Conservation (phyloP, 768 basidiomycete genomes). For the Macrolepiota fuliginosa region DNA sequence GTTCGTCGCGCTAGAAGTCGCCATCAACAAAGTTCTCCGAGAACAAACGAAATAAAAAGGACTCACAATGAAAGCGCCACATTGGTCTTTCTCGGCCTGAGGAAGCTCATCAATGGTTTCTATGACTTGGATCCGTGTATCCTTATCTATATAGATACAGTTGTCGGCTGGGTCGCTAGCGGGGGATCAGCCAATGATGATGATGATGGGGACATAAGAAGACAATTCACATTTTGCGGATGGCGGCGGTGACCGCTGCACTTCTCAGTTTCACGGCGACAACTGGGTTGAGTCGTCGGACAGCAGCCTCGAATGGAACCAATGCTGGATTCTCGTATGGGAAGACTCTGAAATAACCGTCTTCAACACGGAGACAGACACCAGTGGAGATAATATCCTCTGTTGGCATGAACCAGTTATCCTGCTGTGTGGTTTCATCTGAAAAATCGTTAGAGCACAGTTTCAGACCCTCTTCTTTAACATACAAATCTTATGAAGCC, state of each 20-base stretch:
- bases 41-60: neutral
- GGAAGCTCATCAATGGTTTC: slow-evolving; percentile 65
- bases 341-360: slow-evolving; percentile 72
- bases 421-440: slow-evolving; percentile 58
- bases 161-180: slow-evolving; percentile 47
- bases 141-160: slow-evolving; percentile 68
- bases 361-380: slow-evolving; percentile 66
- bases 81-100: slow-evolving; percentile 84
- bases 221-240: slow-evolving; percentile 57
- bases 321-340: slow-evolving; percentile 78
- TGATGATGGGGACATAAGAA: neutral
- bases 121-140: slow-evolving; percentile 85
- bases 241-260: slow-evolving; percentile 74
- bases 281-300: slow-evolving; percentile 75
- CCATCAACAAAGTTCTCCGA: neutral
- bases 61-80: slow-evolving; percentile 74
- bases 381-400: slow-evolving; percentile 71
- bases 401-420: slow-evolving; percentile 81
- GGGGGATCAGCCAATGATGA: slow-evolving; percentile 7
- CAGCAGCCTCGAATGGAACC: slow-evolving; percentile 75
- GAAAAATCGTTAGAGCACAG: slow-evolving; percentile 17
- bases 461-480: neutral
- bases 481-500: slow-evolving; percentile 73
- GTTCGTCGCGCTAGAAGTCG: slow-evolving; percentile 55
- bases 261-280: slow-evolving; percentile 79